phyloP scores from a whole-genome alignment of 2,329 filamentous ascomycete genomes.

The Penicillium sp. region DNA sequence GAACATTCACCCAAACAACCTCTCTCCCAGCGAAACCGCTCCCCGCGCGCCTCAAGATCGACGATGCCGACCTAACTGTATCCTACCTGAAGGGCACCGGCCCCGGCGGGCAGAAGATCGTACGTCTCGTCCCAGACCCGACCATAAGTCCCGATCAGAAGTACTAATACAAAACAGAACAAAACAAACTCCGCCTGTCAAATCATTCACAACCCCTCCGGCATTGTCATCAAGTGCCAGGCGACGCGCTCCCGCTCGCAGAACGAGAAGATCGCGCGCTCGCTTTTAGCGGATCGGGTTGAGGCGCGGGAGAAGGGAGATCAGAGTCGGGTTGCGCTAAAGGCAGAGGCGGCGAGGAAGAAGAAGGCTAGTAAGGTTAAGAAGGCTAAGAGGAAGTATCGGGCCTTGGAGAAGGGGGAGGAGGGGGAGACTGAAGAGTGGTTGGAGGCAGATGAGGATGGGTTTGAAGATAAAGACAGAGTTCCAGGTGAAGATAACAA shows the following conservation, averaged over 20 bases:
- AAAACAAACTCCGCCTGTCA: constrained; percentile 97
- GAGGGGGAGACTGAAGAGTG: constrained; percentile 19
- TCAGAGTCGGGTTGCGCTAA: constrained; percentile 75
- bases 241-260: constrained; percentile 81
- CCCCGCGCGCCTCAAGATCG: constrained; percentile 72
- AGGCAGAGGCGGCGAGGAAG: constrained; percentile 75
- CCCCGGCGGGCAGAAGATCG: constrained; percentile 94
- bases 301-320: constrained; percentile 73
- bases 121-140: constrained; percentile 37
- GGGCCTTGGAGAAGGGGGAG: constrained; percentile 31
- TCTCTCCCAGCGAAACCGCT: constrained; percentile 55
- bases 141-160: not conserved
- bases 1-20: constrained; percentile 27
- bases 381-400: constrained; percentile 47
- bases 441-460: no score
- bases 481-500: not conserved
- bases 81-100: constrained; percentile 87
- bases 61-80: constrained; percentile 77
- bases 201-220: constrained; percentile 83
- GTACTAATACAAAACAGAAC: constrained; percentile 54
- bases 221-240: constrained; percentile 91
- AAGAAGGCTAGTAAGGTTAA: constrained; percentile 46
- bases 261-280: constrained; percentile 81
- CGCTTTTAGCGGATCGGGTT: constrained; percentile 71
- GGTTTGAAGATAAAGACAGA: constrained; percentile 7